Percentiles rank a stretch among this genome's conserved stretches.
These are phyloP conservation scores for Triticum dicoccoides DNA, from an alignment of 176 grass and related monocot genomes.

Conservation along the genomic window DNA sequence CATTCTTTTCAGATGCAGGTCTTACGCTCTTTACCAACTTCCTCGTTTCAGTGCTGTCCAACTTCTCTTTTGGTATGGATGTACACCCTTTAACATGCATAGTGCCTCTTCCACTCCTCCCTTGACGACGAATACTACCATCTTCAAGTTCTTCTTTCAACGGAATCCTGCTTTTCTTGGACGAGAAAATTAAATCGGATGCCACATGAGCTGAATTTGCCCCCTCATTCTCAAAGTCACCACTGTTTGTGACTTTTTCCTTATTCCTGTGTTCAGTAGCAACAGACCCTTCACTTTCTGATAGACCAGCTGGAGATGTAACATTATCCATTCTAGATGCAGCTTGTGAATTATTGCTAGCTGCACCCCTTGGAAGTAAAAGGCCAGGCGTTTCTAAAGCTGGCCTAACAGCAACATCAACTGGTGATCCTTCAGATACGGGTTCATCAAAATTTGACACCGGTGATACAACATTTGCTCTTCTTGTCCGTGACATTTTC, in stretches of 20 bases:
- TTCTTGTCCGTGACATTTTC: slow-evolving; percentile 69
- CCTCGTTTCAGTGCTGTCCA: slow-evolving; percentile 40
- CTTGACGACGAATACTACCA: slow-evolving; percentile 46
- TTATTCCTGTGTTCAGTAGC: slow-evolving; percentile 48
- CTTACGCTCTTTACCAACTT: slow-evolving; percentile 55
- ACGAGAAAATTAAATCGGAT: slow-evolving; percentile 40
- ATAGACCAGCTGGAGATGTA: slow-evolving; percentile 55
- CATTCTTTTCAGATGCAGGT: slow-evolving; percentile 61
- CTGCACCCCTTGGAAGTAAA: slow-evolving; percentile 26
- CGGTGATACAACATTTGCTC: slow-evolving; percentile 73
- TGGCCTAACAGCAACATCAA: slow-evolving; percentile 54
- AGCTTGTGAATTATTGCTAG: slow-evolving; percentile 38
- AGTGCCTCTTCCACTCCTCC: slow-evolving; percentile 60
- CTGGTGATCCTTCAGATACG: slow-evolving; percentile 48
- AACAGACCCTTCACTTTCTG: slow-evolving; percentile 59
- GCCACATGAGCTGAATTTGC: slow-evolving; percentile 31
- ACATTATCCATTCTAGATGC: slow-evolving; percentile 28
- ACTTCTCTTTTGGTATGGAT: slow-evolving; percentile 53
- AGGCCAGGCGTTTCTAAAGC: slow-evolving; percentile 25
- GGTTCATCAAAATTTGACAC: slow-evolving; percentile 73
- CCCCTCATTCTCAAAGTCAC: slow-evolving; percentile 52
- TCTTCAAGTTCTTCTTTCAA: slow-evolving; percentile 83
- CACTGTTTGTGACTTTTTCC: slow-evolving; percentile 58
- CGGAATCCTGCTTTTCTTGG: slow-evolving; percentile 54
- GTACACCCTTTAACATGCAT: slow-evolving; percentile 51